Percentiles rank a stretch among this genome's conserved stretches.
Evolutionary conservation across 129 eudicot species (phyloP).

Genomic region (Saussurea involucrata): DNA sequence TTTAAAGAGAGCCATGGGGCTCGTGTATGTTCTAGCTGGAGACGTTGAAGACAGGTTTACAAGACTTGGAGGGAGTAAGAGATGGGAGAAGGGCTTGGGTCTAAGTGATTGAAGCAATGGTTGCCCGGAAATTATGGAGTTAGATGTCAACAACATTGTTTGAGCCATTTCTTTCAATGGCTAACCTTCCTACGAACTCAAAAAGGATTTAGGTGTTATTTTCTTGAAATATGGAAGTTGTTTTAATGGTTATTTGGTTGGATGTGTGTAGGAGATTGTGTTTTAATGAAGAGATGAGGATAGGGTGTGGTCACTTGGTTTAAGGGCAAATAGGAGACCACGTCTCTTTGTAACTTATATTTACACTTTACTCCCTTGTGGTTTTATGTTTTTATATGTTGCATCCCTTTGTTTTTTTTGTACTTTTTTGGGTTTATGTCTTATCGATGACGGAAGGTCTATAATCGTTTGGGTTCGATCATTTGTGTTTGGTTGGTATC

Average conservation of each 20-base stretch:
- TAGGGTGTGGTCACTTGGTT: constrained; percentile 36
- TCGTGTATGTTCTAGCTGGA: constrained; percentile 23
- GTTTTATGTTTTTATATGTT: background rate
- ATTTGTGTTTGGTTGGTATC: background rate
- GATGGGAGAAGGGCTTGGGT: constrained; percentile 53
- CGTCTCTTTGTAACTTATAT: constrained; percentile 19
- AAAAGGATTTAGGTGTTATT: background rate
- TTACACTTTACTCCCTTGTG: constrained; percentile 24
- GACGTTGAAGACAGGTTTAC: constrained; percentile 24
- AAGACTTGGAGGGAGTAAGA: constrained; percentile 38
- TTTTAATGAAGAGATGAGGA: constrained; percentile 25
- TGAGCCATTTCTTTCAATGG: constrained; percentile 56
- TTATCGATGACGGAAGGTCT: constrained; percentile 14
- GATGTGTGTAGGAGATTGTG: constrained; percentile 32
- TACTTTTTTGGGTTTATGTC: background rate
- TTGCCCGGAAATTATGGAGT: constrained; percentile 32
- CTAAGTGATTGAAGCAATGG: constrained; percentile 55
- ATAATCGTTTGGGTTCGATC: background rate
- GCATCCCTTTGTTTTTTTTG: background rate
- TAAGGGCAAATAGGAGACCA: constrained; percentile 31
- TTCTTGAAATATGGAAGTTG: constrained; percentile 6
- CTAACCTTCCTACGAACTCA: background rate
- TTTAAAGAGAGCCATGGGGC: constrained; percentile 71
- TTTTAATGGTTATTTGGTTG: constrained; percentile 14
- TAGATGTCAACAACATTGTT: constrained; percentile 66